Percentiles rank a stretch among this genome's conserved stretches.
Evolutionary conservation across 257 asterid genomes (phyloP).

Genomic region (Plantago elongata): DNA sequence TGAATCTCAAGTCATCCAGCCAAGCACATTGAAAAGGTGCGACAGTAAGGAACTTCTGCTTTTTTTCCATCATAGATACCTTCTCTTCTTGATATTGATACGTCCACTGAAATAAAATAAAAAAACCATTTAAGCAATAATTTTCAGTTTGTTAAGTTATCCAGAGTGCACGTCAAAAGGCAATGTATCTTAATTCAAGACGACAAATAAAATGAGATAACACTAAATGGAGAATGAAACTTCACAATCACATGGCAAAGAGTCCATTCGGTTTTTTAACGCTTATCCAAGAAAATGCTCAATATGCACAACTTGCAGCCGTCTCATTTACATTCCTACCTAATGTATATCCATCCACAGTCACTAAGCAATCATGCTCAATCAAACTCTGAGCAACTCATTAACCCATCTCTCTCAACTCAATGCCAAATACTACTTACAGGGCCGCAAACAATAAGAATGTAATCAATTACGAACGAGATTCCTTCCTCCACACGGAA

Average conservation of each 20-base stretch:
- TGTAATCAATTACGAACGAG: not conserved
- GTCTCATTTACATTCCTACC: no score
- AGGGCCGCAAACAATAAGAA: not conserved
- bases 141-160: conserved; percentile 14
- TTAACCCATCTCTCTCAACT: no score
- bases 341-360: no score
- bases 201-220: not conserved
- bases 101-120: conserved; percentile 25
- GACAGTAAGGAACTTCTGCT: conserved; percentile 73
- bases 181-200: not conserved
- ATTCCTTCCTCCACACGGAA: not conserved
- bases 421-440: no score
- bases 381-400: no score
- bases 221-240: no score
- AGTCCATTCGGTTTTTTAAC: no score
- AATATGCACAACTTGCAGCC: no score
- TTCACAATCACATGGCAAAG: no score
- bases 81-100: conserved; percentile 16
- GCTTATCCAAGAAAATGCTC: no score
- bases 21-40: conserved; percentile 98
- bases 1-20: conserved; percentile 75
- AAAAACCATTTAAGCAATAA: conserved; percentile 10
- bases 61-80: conserved; percentile 47
- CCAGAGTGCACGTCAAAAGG: not conserved
- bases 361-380: no score